These are phyloP conservation scores for Pilaira anomala DNA, from an alignment of 192 early-diverging fungal genomes.

Conservation along the genomic window DNA sequence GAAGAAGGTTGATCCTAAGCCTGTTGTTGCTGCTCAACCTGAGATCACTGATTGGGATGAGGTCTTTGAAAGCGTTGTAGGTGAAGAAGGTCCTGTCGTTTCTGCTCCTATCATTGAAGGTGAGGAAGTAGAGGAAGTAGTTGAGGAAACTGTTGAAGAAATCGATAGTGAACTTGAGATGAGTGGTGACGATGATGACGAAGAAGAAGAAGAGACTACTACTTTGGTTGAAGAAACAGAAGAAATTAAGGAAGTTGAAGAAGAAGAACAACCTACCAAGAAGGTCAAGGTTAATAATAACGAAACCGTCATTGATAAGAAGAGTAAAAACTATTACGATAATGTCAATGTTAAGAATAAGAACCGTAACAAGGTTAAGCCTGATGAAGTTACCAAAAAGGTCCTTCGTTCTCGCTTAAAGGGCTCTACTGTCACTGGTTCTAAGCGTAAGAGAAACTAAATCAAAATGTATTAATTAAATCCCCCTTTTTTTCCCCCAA, in stretches of 20 bases:
- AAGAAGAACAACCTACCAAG: slow-evolving; percentile 13
- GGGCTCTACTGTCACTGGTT: slow-evolving; percentile 19
- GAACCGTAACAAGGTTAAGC: slow-evolving; percentile 79
- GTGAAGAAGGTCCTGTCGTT: slow-evolving; percentile 48
- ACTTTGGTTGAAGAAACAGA: not conserved
- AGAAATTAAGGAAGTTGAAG: slow-evolving; percentile 18
- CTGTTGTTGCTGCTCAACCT: slow-evolving; percentile 31
- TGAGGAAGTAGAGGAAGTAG: slow-evolving; percentile 47
- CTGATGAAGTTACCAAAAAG: slow-evolving; percentile 59
- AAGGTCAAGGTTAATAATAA: slow-evolving; percentile 8
- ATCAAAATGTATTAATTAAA: slow-evolving; percentile 1
- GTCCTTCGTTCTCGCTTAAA: slow-evolving; percentile 26
- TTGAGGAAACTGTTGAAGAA: slow-evolving; percentile 38
- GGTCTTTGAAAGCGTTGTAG: slow-evolving; percentile 80
- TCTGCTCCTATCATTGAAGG: slow-evolving; percentile 39
- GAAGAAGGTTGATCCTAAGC: slow-evolving; percentile 34
- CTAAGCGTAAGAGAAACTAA: slow-evolving; percentile 32
- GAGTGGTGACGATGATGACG: slow-evolving; percentile 24
- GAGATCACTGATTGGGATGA: slow-evolving; percentile 78
- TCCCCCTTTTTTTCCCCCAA: not conserved
- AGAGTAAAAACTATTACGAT: slow-evolving; percentile 93
- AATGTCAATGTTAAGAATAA: slow-evolving; percentile 94
- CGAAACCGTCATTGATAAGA: not conserved
- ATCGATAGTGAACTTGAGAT: slow-evolving; percentile 31
- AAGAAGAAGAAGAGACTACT: slow-evolving; percentile 19